Base-by-base conservation (phyloP, 441 rosid species). In the Pelargonium citronellum region DNA sequence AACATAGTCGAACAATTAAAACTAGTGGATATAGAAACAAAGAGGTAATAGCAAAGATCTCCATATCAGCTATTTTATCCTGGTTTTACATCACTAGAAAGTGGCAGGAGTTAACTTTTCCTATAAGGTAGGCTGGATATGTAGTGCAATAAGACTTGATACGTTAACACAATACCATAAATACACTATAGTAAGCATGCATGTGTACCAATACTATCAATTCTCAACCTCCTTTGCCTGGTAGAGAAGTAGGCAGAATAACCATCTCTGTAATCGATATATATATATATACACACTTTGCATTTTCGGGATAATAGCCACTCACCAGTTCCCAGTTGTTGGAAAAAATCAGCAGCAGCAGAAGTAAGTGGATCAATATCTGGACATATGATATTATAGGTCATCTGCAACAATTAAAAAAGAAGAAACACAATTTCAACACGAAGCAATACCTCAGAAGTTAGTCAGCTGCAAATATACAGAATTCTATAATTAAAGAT, bases 301-400 rank as follows among this genome's bases (percentile, higher is more conserved):
- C 64, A 64, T 46, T 53, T 61, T 61, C 19, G 37, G 58, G 71
- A 61, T 44, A 12, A 43, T 30, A 62, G 16, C 68, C 64, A 69
- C 63, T 85, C 81, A 95, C 99, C 98, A 71, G 91, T 89, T 79
- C 98, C 98, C 76, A 96, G 93, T 82, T 96, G 97, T 78, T 87
- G 96, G 78, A 96, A 93, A 87, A 93, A 96, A 87, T 96, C 99
- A 77, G 90, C 84, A 74, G 96, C 95, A 78, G 97, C 91, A 77
- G 82, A 86, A 72, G 89, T 93, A 73, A 96, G 92, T 74, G 99
- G 96, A 83, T 92, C 96, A 69, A 96, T 93, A 83, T 93, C 94
- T 41, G 99, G 99, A 82, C 99, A 96, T 78, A 96, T 76, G 74
- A 93, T 97, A 78, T 83, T 80, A 79, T 89, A 96, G 74, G 80